Base-by-base conservation (phyloP, 1,139 yeast species). In the Geotrichum carabidarum region DNA sequence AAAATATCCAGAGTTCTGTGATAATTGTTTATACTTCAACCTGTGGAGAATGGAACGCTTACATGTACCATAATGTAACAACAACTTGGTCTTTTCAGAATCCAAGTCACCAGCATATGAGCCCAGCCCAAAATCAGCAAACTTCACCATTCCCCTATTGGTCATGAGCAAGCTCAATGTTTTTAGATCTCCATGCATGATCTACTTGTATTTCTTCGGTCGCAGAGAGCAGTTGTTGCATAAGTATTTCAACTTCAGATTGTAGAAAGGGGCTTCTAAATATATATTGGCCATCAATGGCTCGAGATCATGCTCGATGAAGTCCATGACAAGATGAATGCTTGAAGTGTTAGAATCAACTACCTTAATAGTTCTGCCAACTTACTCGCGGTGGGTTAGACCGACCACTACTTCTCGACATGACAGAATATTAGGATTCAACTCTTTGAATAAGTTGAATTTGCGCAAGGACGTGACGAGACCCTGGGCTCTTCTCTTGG, bases 381-480 rank as follows among this genome's bases (percentile, higher is more conserved):
- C 64, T 22, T 60, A 62, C 62, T 64, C 64, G 30, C 58, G 55
- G 18, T 60, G 54, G 14, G 55, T 46, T 17, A 53, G 53, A 1
- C 67, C 70, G 3, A 78, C 79, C 51, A 87, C 79, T 76, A 88
- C 81, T 60, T 86, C 95, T n/a, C 79, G 65, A 42, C 89, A 74
- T 57, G 79, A 82, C 18, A 90, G 74, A 27, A 89, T 78, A 67
- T 89, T 84, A 34, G 74, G 70, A 65, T 86, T 70, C 48, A 88
- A 68, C 57, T 75, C 76, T 65, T 82, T 82, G 66, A 89, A 73
- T 8, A 86, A 83, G 8, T 84, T 78, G 52, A 88, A 86, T 66
- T 90, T 96, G 60, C 96, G 75, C 71, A 87, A 79, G 15, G 95
- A 93, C 0, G 96, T 87, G 3, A 89, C 80, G 0, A 96, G 88